phyloP scores from a whole-genome alignment of 345 rosid species.

The Heritiera fomes region DNA sequence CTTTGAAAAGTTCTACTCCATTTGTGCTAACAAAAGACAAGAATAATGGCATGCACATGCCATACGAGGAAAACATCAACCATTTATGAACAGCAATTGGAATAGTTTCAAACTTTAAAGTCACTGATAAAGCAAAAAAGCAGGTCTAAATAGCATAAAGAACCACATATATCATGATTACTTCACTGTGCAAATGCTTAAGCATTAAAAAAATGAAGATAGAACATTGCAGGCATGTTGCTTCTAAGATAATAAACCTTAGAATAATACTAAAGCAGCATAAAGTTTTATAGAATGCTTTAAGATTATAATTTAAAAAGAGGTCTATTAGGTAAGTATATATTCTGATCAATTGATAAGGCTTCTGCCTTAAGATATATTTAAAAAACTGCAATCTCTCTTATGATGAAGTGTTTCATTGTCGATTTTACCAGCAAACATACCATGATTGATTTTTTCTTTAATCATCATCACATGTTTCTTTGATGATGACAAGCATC shows the following conservation, averaged over 20 bases:
- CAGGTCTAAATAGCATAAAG: neutral
- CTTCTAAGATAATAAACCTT: neutral
- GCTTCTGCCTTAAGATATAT: neutral
- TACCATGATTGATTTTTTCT: neutral
- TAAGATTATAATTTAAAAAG: neutral
- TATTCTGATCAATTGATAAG: neutral
- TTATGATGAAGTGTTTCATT: neutral
- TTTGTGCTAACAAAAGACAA: neutral
- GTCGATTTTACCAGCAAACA: neutral
- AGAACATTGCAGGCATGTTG: neutral
- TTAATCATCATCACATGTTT: neutral
- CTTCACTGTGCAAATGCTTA: neutral
- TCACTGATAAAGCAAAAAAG: neutral
- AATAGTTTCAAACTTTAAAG: neutral
- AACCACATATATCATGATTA: neutral
- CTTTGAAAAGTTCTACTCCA: neutral
- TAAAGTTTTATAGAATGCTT: neutral
- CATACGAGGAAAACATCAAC: neutral
- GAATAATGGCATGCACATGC: neutral
- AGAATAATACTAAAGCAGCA: neutral
- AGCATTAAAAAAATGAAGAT: neutral
- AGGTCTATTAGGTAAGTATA: no score
- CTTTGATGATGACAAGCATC: slow-evolving; percentile 27
- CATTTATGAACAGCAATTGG: neutral
- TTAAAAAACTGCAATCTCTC: neutral